Evolutionary conservation across 805 yeast genomes (phyloP).

Genomic region (Zygosaccharomyces lentus): DNA sequence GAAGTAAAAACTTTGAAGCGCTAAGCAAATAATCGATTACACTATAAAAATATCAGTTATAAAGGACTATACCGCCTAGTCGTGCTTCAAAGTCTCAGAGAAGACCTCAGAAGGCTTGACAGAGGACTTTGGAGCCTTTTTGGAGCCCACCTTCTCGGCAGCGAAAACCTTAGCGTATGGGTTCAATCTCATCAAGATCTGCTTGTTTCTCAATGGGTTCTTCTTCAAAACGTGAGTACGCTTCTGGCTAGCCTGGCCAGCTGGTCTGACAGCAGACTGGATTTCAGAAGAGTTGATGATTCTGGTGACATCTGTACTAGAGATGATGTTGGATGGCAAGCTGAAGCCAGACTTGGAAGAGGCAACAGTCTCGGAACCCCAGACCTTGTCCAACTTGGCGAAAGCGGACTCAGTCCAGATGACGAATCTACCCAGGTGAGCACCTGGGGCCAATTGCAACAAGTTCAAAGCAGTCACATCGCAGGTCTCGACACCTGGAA

Average conservation of each 20-base stretch:
- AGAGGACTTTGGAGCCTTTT: conserved; percentile 63
- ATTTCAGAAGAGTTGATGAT: conserved; percentile 98
- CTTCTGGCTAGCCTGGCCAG: conserved; percentile 91
- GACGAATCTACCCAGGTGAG: conserved; percentile 99
- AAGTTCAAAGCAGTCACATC: conserved; percentile 88
- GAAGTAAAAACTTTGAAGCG: not conserved
- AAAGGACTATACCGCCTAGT: conserved; percentile 34
- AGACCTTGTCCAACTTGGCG: conserved; percentile 92
- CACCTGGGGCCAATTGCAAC: conserved; percentile 99
- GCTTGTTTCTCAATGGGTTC: conserved; percentile 99
- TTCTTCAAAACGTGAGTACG: conserved; percentile 94
- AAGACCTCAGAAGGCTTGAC: conserved; percentile 71
- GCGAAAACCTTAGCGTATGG: conserved; percentile 98
- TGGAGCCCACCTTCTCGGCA: conserved; percentile 84
- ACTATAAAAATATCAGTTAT: not conserved
- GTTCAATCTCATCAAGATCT: conserved; percentile 95
- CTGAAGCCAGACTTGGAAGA: conserved; percentile 84
- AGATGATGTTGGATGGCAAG: conserved; percentile 89
- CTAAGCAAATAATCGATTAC: no score
- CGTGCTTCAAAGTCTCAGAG: conserved; percentile 61
- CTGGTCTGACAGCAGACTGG: conserved; percentile 95
- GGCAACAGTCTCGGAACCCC: conserved; percentile 87
- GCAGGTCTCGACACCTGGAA: conserved; percentile 99
- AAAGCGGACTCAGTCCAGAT: conserved; percentile 99
- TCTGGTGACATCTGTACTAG: conserved; percentile 95